Evolutionary conservation across 306 rosid species (phyloP).

Genomic region (Crotalaria pallida): DNA sequence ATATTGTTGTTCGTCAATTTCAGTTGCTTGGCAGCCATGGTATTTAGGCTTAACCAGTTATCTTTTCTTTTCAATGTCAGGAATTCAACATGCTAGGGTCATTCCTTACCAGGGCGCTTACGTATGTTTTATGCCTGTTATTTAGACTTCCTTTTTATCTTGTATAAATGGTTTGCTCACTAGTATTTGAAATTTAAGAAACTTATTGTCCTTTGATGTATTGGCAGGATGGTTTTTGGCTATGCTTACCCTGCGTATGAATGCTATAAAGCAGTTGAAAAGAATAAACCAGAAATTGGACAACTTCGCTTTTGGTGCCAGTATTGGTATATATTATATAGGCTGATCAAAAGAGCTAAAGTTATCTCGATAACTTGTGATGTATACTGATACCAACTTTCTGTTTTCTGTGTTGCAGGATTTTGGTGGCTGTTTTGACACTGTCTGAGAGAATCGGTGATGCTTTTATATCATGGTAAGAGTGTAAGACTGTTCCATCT

Average conservation of each 20-base stretch:
- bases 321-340: slow-evolving; percentile 62
- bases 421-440: slow-evolving; percentile 90
- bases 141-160: not conserved
- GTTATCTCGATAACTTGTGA: not conserved
- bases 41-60: slow-evolving; percentile 27
- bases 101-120: slow-evolving; percentile 81
- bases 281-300: slow-evolving; percentile 82
- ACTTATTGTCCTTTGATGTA: not conserved
- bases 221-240: slow-evolving; percentile 84
- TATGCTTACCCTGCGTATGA: slow-evolving; percentile 99
- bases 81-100: slow-evolving; percentile 83
- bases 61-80: slow-evolving; percentile 37
- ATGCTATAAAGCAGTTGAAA: slow-evolving; percentile 90
- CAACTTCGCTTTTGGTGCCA: slow-evolving; percentile 98
- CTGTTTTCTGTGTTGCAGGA: slow-evolving; percentile 48
- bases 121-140: slow-evolving; percentile 51
- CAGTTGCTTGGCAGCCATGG: slow-evolving; percentile 2
- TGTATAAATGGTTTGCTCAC: not conserved
- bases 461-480: slow-evolving; percentile 91
- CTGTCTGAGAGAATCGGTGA: slow-evolving; percentile 84
- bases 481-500: slow-evolving; percentile 28
- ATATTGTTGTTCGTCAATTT: not conserved
- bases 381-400: not conserved
- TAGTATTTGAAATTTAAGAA: not conserved
- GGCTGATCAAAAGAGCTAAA: not conserved